These are phyloP conservation scores for Mycena crocata DNA, from an alignment of 768 basidiomycete species.

Conservation along the genomic window DNA sequence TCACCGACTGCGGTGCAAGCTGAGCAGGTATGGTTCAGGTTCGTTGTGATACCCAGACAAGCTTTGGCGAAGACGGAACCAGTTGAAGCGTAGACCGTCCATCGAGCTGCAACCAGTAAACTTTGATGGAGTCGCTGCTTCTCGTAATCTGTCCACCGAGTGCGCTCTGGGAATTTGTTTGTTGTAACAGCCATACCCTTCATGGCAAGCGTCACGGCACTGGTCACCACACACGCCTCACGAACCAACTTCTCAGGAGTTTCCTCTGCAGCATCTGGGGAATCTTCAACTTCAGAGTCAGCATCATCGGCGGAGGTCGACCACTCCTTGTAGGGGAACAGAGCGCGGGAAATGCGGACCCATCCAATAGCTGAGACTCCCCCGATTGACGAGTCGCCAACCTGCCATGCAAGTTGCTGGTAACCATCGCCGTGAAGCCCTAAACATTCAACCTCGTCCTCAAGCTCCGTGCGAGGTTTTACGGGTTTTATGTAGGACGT, in stretches of 20 bases:
- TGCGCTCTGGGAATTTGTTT: background rate
- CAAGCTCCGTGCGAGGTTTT: background rate
- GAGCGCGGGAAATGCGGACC: background rate
- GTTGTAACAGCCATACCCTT: background rate
- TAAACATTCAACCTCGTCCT: background rate
- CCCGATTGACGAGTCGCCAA: background rate
- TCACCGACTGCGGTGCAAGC: background rate
- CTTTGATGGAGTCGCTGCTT: constrained; percentile 8
- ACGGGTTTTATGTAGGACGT: background rate
- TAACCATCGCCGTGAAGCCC: constrained; percentile 10
- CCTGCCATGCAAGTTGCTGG: constrained; percentile 2
- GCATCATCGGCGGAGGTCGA: background rate
- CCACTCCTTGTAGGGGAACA: constrained; percentile 8
- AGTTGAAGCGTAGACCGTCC: background rate
- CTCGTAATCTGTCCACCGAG: constrained; percentile 9
- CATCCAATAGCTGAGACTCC: constrained; percentile 6
- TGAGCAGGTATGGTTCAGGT: background rate
- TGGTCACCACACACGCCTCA: background rate
- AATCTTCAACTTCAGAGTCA: background rate
- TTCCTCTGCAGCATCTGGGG: background rate
- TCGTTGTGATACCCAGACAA: background rate
- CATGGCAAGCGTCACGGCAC: background rate
- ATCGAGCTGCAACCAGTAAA: background rate
- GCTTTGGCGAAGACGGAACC: constrained; percentile 2
- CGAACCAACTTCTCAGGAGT: background rate